Evolutionary conservation across 768 basidiomycete genomes (phyloP).

Genomic region (Xerocomellus intermedius): DNA sequence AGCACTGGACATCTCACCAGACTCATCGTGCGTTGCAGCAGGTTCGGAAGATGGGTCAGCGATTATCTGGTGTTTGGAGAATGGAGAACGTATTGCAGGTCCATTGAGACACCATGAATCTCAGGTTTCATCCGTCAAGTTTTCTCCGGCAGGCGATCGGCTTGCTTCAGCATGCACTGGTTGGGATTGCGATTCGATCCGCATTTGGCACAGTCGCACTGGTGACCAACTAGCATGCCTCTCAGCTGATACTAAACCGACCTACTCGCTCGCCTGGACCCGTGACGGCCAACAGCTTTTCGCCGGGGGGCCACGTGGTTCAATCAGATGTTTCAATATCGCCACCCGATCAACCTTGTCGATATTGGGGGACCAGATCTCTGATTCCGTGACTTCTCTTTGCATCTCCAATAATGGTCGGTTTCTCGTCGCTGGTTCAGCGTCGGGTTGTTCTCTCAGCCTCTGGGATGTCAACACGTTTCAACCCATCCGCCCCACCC

Average conservation of each 20-base stretch:
- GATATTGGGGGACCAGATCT: not conserved
- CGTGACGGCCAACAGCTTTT: constrained; percentile 5
- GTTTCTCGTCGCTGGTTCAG: constrained; percentile 9
- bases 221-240: constrained; percentile 6
- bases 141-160: constrained; percentile 4
- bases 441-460: not conserved
- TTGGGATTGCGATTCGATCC: not conserved
- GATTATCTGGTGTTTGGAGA: not conserved
- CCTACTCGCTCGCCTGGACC: constrained; percentile 7
- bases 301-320: constrained; percentile 7
- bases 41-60: constrained; percentile 6
- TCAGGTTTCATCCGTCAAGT: constrained; percentile 2
- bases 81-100: not conserved
- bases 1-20: constrained; percentile 4
- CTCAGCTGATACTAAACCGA: not conserved
- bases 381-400: constrained; percentile 7
- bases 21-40: not conserved
- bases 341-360: not conserved
- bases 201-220: constrained; percentile 6
- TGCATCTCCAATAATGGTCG: not conserved
- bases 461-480: constrained; percentile 5
- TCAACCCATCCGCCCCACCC: not conserved
- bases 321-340: constrained; percentile 2
- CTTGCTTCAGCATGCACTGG: constrained; percentile 6
- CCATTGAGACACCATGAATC: not conserved